Conservation (phyloP, 2,329 filamentous ascomycete genomes). For the Aspergillus latus region DNA sequence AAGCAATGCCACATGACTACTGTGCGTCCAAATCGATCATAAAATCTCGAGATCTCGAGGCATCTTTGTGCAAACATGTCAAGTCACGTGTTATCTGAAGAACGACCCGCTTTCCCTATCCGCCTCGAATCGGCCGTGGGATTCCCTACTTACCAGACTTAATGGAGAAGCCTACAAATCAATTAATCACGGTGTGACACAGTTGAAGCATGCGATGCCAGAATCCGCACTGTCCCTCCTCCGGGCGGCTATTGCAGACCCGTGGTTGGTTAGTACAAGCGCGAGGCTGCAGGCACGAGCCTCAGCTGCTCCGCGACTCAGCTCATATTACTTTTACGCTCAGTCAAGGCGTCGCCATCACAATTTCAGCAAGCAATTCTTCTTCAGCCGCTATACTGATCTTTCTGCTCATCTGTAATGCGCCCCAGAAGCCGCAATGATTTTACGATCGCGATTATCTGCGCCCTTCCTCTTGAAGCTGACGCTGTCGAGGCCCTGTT, state of each 20-base stretch:
- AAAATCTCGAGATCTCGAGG: no score
- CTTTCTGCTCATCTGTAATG: not conserved
- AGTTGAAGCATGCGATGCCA: not conserved
- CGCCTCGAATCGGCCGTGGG: no score
- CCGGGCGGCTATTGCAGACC: not conserved
- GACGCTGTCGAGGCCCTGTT: constrained; percentile 1
- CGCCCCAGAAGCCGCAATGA: not conserved
- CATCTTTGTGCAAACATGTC: no score
- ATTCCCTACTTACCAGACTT: no score
- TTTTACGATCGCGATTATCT: no score
- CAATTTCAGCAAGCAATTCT: not conserved
- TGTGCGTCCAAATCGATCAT: no score
- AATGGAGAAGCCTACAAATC: no score
- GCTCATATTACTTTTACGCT: not conserved
- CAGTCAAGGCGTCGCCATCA: no score
- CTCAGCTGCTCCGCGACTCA: not conserved
- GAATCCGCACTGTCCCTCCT: not conserved
- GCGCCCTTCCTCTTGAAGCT: not conserved
- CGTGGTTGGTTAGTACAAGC: not conserved
- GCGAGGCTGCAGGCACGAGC: not conserved
- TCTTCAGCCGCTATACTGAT: not conserved
- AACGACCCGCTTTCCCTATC: no score
- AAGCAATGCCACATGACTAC: no score
- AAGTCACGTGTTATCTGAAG: no score
- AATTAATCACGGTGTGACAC: not conserved